These are phyloP conservation scores for Calonectria pauciramosa DNA, from an alignment of 2,329 filamentous ascomycete genomes.

Conservation along the genomic window DNA sequence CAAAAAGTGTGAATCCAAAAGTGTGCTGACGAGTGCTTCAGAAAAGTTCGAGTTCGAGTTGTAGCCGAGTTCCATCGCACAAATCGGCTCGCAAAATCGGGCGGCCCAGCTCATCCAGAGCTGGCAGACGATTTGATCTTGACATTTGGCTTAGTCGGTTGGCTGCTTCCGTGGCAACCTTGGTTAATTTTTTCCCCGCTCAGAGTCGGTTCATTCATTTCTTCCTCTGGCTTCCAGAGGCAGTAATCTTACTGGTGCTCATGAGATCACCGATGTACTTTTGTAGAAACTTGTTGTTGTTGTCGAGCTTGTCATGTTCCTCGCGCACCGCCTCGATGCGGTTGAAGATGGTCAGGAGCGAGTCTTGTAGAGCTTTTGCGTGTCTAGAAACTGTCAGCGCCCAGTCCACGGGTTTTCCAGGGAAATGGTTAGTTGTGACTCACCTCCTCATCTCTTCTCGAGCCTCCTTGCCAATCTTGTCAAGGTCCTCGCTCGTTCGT, in stretches of 20 bases:
- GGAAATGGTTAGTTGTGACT: conserved; percentile 36
- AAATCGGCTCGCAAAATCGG: neutral
- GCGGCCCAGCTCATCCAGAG: neutral
- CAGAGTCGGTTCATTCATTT: conserved; percentile 58
- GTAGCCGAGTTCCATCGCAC: neutral
- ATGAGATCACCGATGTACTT: conserved; percentile 98
- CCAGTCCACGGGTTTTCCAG: conserved; percentile 9
- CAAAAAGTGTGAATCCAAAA: conserved; percentile 40
- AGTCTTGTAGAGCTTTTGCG: conserved; percentile 89
- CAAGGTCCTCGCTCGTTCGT: conserved; percentile 90
- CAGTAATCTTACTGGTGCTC: conserved; percentile 83
- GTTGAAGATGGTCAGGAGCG: conserved; percentile 89
- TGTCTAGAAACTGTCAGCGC: conserved; percentile 69
- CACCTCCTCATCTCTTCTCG: conserved; percentile 74
- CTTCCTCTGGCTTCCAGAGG: conserved; percentile 65
- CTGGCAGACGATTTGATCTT: neutral
- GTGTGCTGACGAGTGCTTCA: conserved; percentile 30
- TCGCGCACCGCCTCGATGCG: conserved; percentile 94
- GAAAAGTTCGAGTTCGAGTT: conserved; percentile 24
- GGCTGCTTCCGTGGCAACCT: neutral
- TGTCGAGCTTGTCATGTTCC: conserved; percentile 97
- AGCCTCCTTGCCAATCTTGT: conserved; percentile 87
- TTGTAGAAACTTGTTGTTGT: conserved; percentile 96
- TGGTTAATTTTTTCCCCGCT: neutral
- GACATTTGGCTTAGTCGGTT: neutral